These are phyloP conservation scores for Erodium maritimum DNA, from an alignment of 345 rosid genomes.

Conservation along the genomic window DNA sequence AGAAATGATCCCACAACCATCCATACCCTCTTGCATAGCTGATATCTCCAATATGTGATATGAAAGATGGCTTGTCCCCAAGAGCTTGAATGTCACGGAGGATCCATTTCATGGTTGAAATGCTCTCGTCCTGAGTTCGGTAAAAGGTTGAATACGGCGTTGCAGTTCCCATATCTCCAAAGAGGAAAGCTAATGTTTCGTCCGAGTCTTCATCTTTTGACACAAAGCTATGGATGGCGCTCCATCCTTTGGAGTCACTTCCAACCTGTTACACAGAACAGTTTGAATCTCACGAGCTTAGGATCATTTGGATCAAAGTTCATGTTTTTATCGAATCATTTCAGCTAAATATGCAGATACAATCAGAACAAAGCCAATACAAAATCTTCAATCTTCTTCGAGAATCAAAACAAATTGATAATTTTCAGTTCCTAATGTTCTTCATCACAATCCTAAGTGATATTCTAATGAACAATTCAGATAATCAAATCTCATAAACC, in stretches of 20 bases:
- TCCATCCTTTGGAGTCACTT: slow-evolving; percentile 72
- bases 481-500: too few relatives aligned
- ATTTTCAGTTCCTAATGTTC: too few relatives aligned
- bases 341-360: too few relatives aligned
- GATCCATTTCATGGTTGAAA: slow-evolving; percentile 74
- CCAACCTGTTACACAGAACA: slow-evolving; percentile 45
- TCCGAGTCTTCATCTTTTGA: slow-evolving; percentile 41
- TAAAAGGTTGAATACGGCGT: slow-evolving; percentile 68
- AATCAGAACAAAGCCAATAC: too few relatives aligned
- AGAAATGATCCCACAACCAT: slow-evolving; percentile 93
- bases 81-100: slow-evolving; percentile 67
- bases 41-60: slow-evolving; percentile 88
- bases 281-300: neutral
- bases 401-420: too few relatives aligned
- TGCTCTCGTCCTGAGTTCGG: slow-evolving; percentile 74
- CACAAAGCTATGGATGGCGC: slow-evolving; percentile 47
- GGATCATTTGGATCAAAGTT: neutral
- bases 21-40: slow-evolving; percentile 84
- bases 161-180: slow-evolving; percentile 85
- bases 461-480: too few relatives aligned
- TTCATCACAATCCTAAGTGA: too few relatives aligned
- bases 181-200: slow-evolving; percentile 59
- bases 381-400: too few relatives aligned
- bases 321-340: too few relatives aligned
- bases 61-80: slow-evolving; percentile 48